Evolutionary conservation across 495 filamentous ascomycete species (phyloP).

Genomic region (Xanthoparmelia taractica): DNA sequence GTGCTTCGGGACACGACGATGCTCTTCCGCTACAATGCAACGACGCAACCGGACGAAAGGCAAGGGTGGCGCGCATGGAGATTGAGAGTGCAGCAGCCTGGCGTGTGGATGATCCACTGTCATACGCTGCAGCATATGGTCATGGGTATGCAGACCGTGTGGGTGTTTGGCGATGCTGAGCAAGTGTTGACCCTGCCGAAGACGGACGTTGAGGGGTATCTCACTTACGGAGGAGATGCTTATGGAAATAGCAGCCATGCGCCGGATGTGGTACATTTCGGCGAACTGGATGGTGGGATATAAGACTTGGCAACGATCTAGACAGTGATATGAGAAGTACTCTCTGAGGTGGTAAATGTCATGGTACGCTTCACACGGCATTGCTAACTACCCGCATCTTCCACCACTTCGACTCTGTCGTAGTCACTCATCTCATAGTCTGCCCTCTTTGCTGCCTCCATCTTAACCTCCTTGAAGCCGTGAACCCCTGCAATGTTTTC

Average conservation of each 20-base stretch:
- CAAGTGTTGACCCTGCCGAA: not conserved
- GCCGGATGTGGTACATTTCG: constrained; percentile 2
- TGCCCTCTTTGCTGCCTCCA: not conserved
- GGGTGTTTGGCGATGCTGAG: constrained; percentile 3
- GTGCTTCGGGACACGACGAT: constrained; percentile 1
- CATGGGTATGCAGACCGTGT: constrained; percentile 2
- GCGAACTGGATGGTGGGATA: not conserved
- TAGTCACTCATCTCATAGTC: not conserved
- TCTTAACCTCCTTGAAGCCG: not conserved
- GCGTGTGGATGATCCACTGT: constrained; percentile 3
- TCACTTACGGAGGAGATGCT: not conserved
- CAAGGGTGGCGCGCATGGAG: not conserved
- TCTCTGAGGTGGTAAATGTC: not conserved
- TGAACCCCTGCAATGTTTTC: not conserved
- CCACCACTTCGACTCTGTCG: not conserved
- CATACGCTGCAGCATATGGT: constrained; percentile 4
- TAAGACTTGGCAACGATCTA: not conserved
- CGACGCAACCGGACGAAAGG: not conserved
- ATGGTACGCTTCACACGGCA: not conserved
- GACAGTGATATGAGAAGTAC: not conserved
- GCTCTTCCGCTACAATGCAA: constrained; percentile 3
- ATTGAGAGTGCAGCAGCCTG: constrained; percentile 3
- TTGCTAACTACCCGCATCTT: not conserved
- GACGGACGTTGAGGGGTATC: not conserved
- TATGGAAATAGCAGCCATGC: not conserved